phyloP scores from a whole-genome alignment of 1,284 basidiomycete species.

The Rhodotorula sp. region DNA sequence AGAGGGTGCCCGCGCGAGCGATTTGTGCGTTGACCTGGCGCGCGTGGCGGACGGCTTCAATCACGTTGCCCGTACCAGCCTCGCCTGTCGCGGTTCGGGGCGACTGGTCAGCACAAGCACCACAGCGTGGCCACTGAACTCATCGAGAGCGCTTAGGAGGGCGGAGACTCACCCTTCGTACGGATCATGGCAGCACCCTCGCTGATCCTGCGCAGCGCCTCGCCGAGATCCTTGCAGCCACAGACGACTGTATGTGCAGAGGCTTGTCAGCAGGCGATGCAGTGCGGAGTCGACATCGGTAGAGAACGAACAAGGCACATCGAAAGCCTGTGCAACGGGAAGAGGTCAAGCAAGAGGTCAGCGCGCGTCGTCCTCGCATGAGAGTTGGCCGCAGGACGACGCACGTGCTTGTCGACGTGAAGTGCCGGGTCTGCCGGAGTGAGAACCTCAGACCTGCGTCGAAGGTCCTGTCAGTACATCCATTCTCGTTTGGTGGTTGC shows the following conservation, averaged over 20 bases:
- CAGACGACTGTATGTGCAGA: slow-evolving; percentile 53
- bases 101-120: not conserved
- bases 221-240: slow-evolving; percentile 64
- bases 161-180: slow-evolving; percentile 79
- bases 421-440: slow-evolving; percentile 75
- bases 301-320: slow-evolving; percentile 56
- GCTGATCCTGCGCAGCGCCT: slow-evolving; percentile 92
- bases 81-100: slow-evolving; percentile 34
- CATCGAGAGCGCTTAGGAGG: too few species aligned
- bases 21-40: slow-evolving; percentile 83
- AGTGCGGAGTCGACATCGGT: too few species aligned
- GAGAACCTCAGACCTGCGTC: slow-evolving; percentile 74
- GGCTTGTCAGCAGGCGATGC: not conserved
- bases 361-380: not conserved
- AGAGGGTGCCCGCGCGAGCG: slow-evolving; percentile 67
- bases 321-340: slow-evolving; percentile 29
- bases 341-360: too few species aligned
- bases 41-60: slow-evolving; percentile 93
- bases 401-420: slow-evolving; percentile 54
- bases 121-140: too few species aligned
- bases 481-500: not conserved
- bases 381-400: not conserved
- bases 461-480: too few species aligned
- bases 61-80: slow-evolving; percentile 96
- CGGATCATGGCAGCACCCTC: slow-evolving; percentile 95